Percentiles rank a stretch among this genome's conserved stretches.
phyloP scores from a whole-genome alignment of 257 asterid genomes.

The Cynanchum wilfordii region DNA sequence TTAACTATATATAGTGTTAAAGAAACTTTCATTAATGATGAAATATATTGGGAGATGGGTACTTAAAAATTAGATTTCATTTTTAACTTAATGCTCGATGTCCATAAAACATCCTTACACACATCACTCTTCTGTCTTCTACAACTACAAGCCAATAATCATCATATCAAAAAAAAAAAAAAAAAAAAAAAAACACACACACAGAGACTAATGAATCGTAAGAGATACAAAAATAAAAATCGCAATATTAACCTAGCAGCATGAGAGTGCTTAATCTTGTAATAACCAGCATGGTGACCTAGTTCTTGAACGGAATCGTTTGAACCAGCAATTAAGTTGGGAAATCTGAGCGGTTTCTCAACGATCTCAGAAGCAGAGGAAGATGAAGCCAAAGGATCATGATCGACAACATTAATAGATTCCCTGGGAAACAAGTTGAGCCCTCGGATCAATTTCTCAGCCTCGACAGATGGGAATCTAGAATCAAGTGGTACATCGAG shows the following conservation, averaged over 20 bases:
- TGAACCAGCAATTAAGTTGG: slow-evolving; percentile 38
- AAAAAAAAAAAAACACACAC: no score
- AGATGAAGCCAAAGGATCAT: slow-evolving; percentile 16
- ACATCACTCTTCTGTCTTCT: neutral
- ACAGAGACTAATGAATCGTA: no score
- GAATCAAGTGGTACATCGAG: slow-evolving; percentile 36
- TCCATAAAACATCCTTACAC: neutral
- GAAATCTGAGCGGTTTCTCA: slow-evolving; percentile 59
- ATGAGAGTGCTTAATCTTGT: slow-evolving; percentile 65
- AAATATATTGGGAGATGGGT: neutral
- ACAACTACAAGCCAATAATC: neutral
- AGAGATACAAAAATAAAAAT: neutral
- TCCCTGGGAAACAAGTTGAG: slow-evolving; percentile 65
- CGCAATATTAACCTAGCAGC: slow-evolving; percentile 55
- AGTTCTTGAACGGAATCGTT: slow-evolving; percentile 45
- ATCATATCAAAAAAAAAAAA: no score
- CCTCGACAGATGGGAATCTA: slow-evolving; percentile 33
- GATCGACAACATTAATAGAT: slow-evolving; percentile 44
- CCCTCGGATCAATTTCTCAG: slow-evolving; percentile 54
- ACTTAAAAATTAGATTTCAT: neutral
- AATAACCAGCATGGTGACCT: slow-evolving; percentile 91
- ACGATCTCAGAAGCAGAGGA: slow-evolving; percentile 34
- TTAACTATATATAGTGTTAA: neutral
- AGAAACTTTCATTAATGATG: neutral
- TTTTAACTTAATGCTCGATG: neutral